Evolutionary conservation across 768 basidiomycete species (phyloP), one percentile per base, ranked within the genome.

Genomic region (Suillus luteus): DNA sequence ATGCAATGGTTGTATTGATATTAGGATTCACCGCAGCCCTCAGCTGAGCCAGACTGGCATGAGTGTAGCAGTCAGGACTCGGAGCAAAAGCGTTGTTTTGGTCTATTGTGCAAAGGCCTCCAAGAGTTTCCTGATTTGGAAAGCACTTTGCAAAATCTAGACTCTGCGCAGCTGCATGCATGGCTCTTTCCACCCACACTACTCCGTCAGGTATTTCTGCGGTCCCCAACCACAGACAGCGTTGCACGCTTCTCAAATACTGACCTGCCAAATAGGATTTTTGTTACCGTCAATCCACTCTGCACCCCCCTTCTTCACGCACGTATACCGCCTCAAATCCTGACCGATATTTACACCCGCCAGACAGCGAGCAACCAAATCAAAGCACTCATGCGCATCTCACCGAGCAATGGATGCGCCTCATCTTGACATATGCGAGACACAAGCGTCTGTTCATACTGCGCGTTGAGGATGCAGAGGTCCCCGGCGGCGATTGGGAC

Each of bases 291-390:
- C 91, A 3, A 88, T 93, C 60, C 93, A 95, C 72, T 86, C 92
- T 41, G 86, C 86, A 15, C 90, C 90, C 2, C 90, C 93, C 0
- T 94, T 95, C 81, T 95, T 93, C 79, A 92, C 91, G 92, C 93
- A 70, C 80, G 90, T 72, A 51, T 54, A 6, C 19, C 52, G 17
- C 33, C 31, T n/a, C 6, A 54, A 35, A n/a, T 17, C 52, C 31
- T 54, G 19, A 33, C 10, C 10, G 19, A 54, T 33, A 11, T 55
- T 63, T 55, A 62, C 64, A 67, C 60, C 60, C 57, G 62, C 71
- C 70, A 63, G 51, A 71, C 61, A 95, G 92, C 41, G 86, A 91
- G 71, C 93, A 94, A 71, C 89, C 87, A 12, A 89, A 92, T 69
- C 83, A 86, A 1, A 80, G 75, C 22, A 91, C 91, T 11, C 85